Evolutionary conservation across 768 basidiomycete genomes (phyloP).

Genomic region (Suillus cothurnatus): DNA sequence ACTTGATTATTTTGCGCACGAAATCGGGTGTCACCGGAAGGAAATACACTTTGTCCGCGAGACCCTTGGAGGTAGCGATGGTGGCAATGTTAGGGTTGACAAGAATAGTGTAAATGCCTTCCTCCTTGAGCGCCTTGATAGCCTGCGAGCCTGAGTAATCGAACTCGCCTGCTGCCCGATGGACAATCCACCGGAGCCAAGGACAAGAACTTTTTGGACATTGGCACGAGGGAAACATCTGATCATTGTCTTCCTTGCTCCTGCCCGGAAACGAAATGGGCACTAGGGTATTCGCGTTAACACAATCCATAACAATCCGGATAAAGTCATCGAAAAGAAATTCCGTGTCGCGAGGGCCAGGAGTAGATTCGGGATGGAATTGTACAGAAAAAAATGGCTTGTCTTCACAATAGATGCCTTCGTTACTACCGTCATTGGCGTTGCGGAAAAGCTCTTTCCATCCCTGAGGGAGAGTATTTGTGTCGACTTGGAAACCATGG

Average conservation of each 20-base stretch:
- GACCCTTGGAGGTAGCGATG: constrained; percentile 94
- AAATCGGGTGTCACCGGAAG: constrained; percentile 98
- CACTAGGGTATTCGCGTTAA: constrained; percentile 50
- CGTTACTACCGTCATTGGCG: constrained; percentile 96
- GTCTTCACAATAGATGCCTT: constrained; percentile 91
- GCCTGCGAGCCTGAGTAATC: constrained; percentile 99
- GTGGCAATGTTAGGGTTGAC: constrained; percentile 99
- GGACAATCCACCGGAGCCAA: constrained; percentile 96
- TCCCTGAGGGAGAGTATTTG: constrained; percentile 68
- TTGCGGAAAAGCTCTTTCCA: constrained; percentile 97
- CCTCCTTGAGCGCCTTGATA: constrained; percentile 98
- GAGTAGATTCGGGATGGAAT: constrained; percentile 97
- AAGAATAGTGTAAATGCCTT: constrained; percentile 98
- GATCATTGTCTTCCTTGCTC: constrained; percentile 82
- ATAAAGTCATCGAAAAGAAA: constrained; percentile 99
- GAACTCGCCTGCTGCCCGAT: constrained; percentile 99
- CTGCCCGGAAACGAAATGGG: constrained; percentile 77
- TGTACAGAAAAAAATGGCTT: constrained; percentile 99
- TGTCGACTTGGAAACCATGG: constrained; percentile 96
- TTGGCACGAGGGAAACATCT: constrained; percentile 67
- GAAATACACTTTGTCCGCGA: constrained; percentile 99
- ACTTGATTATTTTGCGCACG: constrained; percentile 97
- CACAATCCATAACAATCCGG: constrained; percentile 79
- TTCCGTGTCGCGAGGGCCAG: constrained; percentile 97
- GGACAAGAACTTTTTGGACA: constrained; percentile 92